Evolutionary conservation across 148 eudicot species (phyloP).

Genomic region (Tetragonia tetragonoides): DNA sequence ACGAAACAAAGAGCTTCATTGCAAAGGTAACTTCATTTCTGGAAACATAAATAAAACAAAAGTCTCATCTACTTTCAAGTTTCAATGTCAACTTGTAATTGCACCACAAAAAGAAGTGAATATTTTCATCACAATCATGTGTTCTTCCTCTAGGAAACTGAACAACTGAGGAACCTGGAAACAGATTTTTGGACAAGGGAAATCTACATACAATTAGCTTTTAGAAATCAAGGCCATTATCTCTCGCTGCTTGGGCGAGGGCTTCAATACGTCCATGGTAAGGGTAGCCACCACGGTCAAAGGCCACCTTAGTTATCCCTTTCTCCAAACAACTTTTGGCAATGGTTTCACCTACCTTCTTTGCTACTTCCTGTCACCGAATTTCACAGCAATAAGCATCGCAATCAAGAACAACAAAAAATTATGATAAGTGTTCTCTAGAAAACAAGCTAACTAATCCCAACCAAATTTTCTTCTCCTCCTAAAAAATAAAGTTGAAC

Average conservation of each 20-base stretch:
- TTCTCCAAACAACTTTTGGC: conserved; percentile 71
- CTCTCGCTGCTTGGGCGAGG: conserved; percentile 75
- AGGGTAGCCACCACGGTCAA: conserved; percentile 79
- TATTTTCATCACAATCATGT: not conserved
- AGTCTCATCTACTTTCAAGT: not conserved
- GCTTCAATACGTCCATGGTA: conserved; percentile 82
- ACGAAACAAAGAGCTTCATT: not conserved
- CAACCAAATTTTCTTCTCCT: not conserved
- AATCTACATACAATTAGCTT: conserved; percentile 15
- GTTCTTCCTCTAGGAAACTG: conserved; percentile 8
- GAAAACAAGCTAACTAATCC: not conserved
- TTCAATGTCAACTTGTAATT: conserved; percentile 2
- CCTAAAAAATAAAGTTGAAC: too few species aligned
- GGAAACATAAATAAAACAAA: not conserved
- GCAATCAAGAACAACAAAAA: conserved; percentile 2
- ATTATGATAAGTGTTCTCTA: too few species aligned
- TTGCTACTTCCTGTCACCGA: conserved; percentile 57
- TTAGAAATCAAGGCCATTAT: conserved; percentile 67
- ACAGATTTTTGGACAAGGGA: not conserved
- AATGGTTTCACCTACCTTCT: conserved; percentile 61
- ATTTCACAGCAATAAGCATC: not conserved
- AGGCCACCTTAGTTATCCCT: conserved; percentile 73
- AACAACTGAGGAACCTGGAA: conserved; percentile 8
- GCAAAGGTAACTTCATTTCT: not conserved
- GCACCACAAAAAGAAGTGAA: conserved; percentile 3